Conservation (phyloP, 208 protist species). For the Acanthamoeba triangularis region DNA sequence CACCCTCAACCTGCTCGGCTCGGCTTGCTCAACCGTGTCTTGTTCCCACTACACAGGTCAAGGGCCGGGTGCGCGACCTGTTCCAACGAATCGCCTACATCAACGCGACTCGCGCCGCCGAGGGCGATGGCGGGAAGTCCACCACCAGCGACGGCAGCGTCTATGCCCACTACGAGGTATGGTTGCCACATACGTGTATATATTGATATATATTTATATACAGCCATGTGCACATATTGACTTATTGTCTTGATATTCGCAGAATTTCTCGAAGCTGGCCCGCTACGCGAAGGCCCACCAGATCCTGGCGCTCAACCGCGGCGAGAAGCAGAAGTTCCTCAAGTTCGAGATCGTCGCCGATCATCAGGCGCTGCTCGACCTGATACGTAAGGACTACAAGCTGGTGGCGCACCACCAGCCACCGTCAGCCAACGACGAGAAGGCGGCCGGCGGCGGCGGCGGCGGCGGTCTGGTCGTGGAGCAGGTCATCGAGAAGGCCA, state of each 20-base stretch:
- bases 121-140: not conserved
- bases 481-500: not conserved
- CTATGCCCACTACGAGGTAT: not conserved
- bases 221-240: too few species aligned
- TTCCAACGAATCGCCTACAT: not conserved
- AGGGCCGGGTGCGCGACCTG: not conserved
- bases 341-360: not conserved
- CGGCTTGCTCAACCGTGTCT: too few species aligned
- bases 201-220: not conserved
- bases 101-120: not conserved
- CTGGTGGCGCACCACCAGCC: not conserved
- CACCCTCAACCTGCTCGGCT: not conserved
- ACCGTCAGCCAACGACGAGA: not conserved
- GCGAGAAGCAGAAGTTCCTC: not conserved
- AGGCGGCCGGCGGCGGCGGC: not conserved
- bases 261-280: not conserved
- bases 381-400: not conserved
- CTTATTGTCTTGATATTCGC: not conserved
- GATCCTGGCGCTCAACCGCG: not conserved
- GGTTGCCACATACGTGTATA: not conserved
- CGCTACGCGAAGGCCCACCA: not conserved
- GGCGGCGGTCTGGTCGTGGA: not conserved
- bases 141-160: not conserved
- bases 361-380: not conserved
- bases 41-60: not conserved